Percentiles rank a stretch among this genome's conserved stretches.
Conservation (phyloP, 2,329 filamentous ascomycete species). For the Emmonsia crescens region DNA sequence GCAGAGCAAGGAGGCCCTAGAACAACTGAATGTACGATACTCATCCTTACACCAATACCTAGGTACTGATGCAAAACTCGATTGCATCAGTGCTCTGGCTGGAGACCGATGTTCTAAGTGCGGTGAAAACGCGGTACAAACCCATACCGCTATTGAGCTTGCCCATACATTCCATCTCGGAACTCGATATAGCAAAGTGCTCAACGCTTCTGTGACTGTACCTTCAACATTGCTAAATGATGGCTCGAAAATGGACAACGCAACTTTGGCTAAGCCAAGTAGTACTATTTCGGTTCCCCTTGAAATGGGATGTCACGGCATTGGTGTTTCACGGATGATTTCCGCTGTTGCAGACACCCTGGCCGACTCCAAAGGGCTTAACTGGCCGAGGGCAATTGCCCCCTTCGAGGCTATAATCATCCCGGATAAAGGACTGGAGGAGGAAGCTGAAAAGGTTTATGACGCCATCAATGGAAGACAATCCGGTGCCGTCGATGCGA, state of each 20-base stretch:
- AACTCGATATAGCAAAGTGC: constrained; percentile 69
- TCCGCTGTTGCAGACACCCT: constrained; percentile 72
- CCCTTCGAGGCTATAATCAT: constrained; percentile 70
- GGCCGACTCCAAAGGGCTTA: constrained; percentile 61
- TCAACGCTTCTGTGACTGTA: constrained; percentile 50
- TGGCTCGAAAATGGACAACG: background rate
- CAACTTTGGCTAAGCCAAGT: background rate
- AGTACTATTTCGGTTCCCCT: constrained; percentile 41
- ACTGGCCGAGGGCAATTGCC: constrained; percentile 79
- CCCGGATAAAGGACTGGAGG: constrained; percentile 37
- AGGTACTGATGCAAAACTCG: constrained; percentile 38
- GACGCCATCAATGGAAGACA: constrained; percentile 41
- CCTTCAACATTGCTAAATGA: constrained; percentile 13
- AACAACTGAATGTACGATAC: constrained; percentile 22
- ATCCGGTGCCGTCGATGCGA: constrained; percentile 43
- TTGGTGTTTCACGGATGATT: constrained; percentile 84
- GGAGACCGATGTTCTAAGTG: constrained; percentile 69
- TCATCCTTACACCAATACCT: constrained; percentile 29
- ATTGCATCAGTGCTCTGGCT: constrained; percentile 53
- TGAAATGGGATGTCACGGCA: constrained; percentile 95
- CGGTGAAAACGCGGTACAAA: constrained; percentile 47
- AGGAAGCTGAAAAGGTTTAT: constrained; percentile 50
- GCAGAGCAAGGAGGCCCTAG: constrained; percentile 10
- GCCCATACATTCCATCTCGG: constrained; percentile 94
- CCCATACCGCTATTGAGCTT: constrained; percentile 71